Evolutionary conservation across 2,329 filamentous ascomycete genomes (phyloP).

Genomic region (Ascochyta pisi): DNA sequence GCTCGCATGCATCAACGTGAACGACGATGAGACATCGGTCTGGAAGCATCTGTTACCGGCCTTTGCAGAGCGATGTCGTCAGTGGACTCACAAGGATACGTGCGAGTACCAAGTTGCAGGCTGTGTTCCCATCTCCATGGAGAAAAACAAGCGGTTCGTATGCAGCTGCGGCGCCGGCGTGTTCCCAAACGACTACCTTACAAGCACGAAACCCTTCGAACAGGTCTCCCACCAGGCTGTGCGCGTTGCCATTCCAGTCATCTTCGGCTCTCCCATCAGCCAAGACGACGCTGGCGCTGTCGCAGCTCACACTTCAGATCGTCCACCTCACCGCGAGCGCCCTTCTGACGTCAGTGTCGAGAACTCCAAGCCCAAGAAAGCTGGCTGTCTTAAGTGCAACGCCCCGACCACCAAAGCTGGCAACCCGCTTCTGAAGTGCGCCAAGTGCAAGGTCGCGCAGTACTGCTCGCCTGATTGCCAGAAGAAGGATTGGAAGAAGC

Average conservation of each 20-base stretch:
- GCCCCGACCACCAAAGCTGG: constrained; percentile 20
- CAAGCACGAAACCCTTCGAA: not conserved
- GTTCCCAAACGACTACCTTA: constrained; percentile 17
- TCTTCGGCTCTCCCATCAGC: constrained; percentile 17
- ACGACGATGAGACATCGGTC: constrained; percentile 17
- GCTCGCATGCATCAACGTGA: constrained; percentile 20
- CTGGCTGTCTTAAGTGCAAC: constrained; percentile 19
- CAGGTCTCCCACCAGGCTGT: constrained; percentile 2
- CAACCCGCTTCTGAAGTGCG: constrained; percentile 54
- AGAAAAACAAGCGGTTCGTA: not conserved
- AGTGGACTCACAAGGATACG: constrained; percentile 44
- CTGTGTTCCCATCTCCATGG: constrained; percentile 7
- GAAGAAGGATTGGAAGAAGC: constrained; percentile 61
- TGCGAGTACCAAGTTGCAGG: constrained; percentile 31
- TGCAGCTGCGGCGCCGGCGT: constrained; percentile 14
- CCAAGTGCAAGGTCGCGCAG: constrained; percentile 52
- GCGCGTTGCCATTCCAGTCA: constrained; percentile 21
- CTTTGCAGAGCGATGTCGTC: constrained; percentile 45
- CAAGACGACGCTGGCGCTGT: not conserved
- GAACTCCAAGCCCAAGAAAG: not conserved
- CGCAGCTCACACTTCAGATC: not conserved
- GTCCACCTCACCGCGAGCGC: too few species aligned
- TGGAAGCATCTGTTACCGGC: constrained; percentile 27
- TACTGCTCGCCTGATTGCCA: constrained; percentile 64
- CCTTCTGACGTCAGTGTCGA: not conserved